Conservation (phyloP, 106 monocot species). For the Dioscorea dumetorum region DNA sequence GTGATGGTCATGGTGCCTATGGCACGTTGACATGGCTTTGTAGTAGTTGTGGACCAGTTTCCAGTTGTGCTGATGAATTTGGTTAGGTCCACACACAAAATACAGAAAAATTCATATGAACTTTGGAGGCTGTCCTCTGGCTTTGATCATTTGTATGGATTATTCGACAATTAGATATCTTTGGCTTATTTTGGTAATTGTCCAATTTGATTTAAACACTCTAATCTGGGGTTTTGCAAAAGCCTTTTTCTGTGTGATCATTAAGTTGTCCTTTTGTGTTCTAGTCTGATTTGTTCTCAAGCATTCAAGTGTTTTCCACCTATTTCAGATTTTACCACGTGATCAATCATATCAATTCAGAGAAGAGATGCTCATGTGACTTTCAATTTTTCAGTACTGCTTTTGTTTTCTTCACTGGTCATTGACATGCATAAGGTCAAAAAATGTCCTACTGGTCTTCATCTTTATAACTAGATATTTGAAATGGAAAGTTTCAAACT, state of each 20-base stretch:
- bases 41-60: too few relatives aligned
- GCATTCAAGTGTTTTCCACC: not conserved
- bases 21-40: too few relatives aligned
- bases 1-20: too few relatives aligned
- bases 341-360: not conserved
- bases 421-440: too few relatives aligned
- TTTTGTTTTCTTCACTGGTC: not conserved
- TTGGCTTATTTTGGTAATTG: not conserved
- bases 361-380: not conserved
- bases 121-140: too few relatives aligned
- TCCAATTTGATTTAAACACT: not conserved
- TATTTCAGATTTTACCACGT: not conserved
- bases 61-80: too few relatives aligned
- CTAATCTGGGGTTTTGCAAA: not conserved
- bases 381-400: not conserved
- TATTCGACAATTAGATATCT: not conserved
- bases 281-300: not conserved
- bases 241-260: not conserved
- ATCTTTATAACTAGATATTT: too few relatives aligned
- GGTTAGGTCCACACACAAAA: too few relatives aligned
- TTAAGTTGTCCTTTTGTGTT: not conserved
- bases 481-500: not conserved
- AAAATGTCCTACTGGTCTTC: too few relatives aligned
- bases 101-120: too few relatives aligned
- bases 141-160: too few relatives aligned